Evolutionary conservation across 352 stramenopile species (phyloP), one percentile per base, ranked within the genome.

Genomic region (Globisporangium radiosum): DNA sequence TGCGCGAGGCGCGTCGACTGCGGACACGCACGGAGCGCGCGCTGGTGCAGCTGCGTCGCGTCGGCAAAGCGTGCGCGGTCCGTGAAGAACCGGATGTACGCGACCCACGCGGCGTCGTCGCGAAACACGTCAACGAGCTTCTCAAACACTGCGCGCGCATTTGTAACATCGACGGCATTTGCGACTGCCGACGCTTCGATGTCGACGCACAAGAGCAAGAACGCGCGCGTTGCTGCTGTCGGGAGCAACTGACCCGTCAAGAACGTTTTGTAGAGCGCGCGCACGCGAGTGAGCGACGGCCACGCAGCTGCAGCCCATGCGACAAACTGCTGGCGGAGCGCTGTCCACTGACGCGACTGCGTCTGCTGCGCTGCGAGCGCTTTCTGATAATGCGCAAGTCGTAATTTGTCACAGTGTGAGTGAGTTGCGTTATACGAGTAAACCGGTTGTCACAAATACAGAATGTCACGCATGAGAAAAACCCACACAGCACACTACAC

Each of bases 101-200:
- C 68, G 64, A 90, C 57, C 80, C 81, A 95, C 4, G 85, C 74
- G 73, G 60, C 33, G 59, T 50, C 44, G 56, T 50, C 56, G 48
- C 85, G 80, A 42, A 88, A 95, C 3, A 95, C 64, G 52, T 93
- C 85, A 38, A 95, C 69, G 52, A 93, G 60, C 70, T 90, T 90
- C 66, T 95, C 85, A 60, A 90, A 93, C 49, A 95, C 63, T 56
- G 67, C 62, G 47, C 78, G 81, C 60, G 91, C 76, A 14, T 75
- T 70, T 11, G 68, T 45, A 11, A 81, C 63, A 13, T 69, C 59
- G 17, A 83, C 65, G 37, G 69, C 64, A 5, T 59, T 53, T 0
- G 67, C 56, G 7, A 70, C 49, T 9, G 60, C 57, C 13, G 83
- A 72, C n/a, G 71, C 82, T 69, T 95, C 83, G 25, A 89, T 70